Evolutionary conservation across 2,329 filamentous ascomycete genomes (phyloP).

Genomic region (Ceratocystis cubensis): DNA sequence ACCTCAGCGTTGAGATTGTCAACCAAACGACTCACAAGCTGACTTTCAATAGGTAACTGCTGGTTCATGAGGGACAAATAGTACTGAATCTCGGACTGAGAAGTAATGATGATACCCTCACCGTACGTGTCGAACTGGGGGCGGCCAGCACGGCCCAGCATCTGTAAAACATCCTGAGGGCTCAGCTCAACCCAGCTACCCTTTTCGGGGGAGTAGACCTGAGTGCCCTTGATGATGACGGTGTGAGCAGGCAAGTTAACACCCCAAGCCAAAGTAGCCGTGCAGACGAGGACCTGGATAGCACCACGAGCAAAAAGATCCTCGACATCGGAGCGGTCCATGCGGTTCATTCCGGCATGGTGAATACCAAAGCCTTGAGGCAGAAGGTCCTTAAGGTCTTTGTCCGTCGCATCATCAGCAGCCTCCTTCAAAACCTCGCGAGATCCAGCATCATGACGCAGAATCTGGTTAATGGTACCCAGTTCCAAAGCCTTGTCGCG

Average conservation of each 20-base stretch:
- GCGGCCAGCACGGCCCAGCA: constrained; percentile 92
- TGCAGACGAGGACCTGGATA: constrained; percentile 92
- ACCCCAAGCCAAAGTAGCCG: constrained; percentile 96
- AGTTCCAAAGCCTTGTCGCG: constrained; percentile 93
- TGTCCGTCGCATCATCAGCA: constrained; percentile 67
- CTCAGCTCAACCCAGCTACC: constrained; percentile 97
- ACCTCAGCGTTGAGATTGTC: constrained; percentile 96
- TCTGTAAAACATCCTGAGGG: constrained; percentile 93
- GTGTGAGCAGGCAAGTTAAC: constrained; percentile 96
- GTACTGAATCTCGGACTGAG: constrained; percentile 88
- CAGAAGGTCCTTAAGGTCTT: constrained; percentile 82
- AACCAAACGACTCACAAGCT: constrained; percentile 81
- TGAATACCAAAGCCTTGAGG: constrained; percentile 97
- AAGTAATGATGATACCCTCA: constrained; percentile 97
- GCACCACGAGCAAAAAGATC: constrained; percentile 84
- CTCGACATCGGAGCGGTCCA: constrained; percentile 90
- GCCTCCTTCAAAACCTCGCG: constrained; percentile 80
- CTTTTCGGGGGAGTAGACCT: constrained; percentile 96
- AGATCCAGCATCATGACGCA: constrained; percentile 83
- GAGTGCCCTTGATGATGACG: constrained; percentile 97
- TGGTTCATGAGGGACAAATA: constrained; percentile 95
- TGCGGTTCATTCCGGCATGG: constrained; percentile 90
- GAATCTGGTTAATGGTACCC: constrained; percentile 91
- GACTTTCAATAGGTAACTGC: constrained; percentile 93
- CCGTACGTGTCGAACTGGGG: constrained; percentile 97